Conservation (phyloP, 2,329 filamentous ascomycete genomes). For the Penicillium frequentans region DNA sequence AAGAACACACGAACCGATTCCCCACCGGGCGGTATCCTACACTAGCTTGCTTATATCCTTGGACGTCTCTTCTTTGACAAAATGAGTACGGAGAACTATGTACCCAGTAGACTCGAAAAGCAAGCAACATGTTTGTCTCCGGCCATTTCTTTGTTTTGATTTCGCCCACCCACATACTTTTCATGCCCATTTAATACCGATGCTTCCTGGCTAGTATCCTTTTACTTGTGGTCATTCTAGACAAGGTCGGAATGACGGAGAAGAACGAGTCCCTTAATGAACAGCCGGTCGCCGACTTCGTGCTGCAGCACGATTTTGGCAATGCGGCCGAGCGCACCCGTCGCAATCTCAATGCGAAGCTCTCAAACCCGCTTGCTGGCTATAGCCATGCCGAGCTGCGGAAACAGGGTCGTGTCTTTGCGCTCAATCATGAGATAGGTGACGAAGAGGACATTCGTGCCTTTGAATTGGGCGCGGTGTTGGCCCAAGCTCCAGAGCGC, state of each 20-base stretch:
- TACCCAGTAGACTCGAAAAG: neutral
- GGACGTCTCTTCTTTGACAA: neutral
- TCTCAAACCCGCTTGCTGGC: conserved; percentile 55
- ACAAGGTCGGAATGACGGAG: neutral
- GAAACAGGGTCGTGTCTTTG: conserved; percentile 60
- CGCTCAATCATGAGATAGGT: conserved; percentile 54
- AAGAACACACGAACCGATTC: neutral
- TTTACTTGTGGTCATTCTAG: neutral
- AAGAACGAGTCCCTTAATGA: conserved; percentile 9
- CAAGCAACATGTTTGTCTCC: neutral
- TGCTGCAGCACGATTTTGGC: conserved; percentile 24
- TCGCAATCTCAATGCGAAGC: conserved; percentile 49
- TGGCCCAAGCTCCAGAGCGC: conserved; percentile 55
- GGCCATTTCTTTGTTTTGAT: neutral
- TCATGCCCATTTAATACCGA: neutral
- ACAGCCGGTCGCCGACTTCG: conserved; percentile 10
- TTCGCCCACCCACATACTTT: neutral
- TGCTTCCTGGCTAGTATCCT: neutral
- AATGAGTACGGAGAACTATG: neutral
- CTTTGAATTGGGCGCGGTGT: conserved; percentile 60
- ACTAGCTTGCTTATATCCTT: neutral
- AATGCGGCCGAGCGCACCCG: conserved; percentile 42
- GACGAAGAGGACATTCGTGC: conserved; percentile 58
- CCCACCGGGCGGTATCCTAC: neutral
- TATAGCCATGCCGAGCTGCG: conserved; percentile 53